Evolutionary conservation across 2,329 filamentous ascomycete genomes (phyloP), one percentile per base, ranked within the genome.

Genomic region (Penicillium polonicum): DNA sequence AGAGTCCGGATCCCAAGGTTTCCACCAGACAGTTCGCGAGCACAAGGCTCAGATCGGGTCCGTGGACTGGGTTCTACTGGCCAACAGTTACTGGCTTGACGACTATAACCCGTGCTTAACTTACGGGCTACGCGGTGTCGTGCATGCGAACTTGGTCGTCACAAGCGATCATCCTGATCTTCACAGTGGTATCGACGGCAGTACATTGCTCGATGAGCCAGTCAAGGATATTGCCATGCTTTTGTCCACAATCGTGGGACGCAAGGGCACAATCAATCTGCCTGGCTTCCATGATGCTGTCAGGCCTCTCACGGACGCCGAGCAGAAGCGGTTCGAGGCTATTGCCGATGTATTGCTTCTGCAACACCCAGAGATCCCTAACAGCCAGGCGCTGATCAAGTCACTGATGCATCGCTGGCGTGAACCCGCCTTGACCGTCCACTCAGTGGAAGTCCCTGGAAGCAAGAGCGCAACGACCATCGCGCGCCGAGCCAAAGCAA

Each of bases 1-100:
- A 75, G 94, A 99, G 73, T 92, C 89, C 45, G 94, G 94, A 0
- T 97, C 92, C 1, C 84, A 92, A 29, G 93, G 94, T 0, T 97
- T 99, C 70, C 88, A 90, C 63, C 86, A 93, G 65, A 90, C 91
- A 0, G 87, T 99, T 17, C 85, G 83, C 64, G 83, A 85, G 61
- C 86, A 94, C 75, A 96, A 96, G 73, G 82, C 88, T 15, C 82
- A 91, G 25, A 96, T 99, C 65, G 94, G 94, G 1, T 82, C 90
- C 10, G 87, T 99, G 2, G 93, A 99, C 75, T 97, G 94, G 80
- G 94, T 99, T 55, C 79, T 99, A 33, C 80, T 99, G 38, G 93
- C 94, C 23, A 99, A 99, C 79, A 97, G 92, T 75, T 99, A 99
- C 79, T 99, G 94, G 94, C 82, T 99, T 1, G 92, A 97, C 70